phyloP scores from a whole-genome alignment of 805 yeast species.

The Wickerhamiella lipophila region DNA sequence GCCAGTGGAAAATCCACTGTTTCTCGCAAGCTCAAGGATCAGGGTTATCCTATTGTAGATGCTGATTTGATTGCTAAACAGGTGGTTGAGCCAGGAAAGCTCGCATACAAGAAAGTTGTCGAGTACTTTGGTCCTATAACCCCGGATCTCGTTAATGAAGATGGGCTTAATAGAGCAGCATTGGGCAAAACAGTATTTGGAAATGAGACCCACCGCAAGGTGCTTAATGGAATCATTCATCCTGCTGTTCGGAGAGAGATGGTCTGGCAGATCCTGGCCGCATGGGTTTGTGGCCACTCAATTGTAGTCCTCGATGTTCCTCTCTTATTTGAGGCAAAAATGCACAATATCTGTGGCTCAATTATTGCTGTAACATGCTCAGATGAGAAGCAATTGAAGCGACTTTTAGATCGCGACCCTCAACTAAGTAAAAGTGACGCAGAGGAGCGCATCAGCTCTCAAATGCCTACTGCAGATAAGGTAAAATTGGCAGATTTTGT shows the following conservation, averaged over 20 bases:
- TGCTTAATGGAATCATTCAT: conserved; percentile 67
- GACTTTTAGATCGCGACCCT: conserved; percentile 57
- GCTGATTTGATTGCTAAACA: conserved; percentile 84
- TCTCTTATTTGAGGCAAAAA: conserved; percentile 64
- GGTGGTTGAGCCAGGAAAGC: conserved; percentile 68
- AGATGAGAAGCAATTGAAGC: conserved; percentile 42
- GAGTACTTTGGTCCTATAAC: conserved; percentile 43
- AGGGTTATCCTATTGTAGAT: conserved; percentile 53
- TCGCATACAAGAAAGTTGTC: conserved; percentile 57
- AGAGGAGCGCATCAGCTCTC: conserved; percentile 56
- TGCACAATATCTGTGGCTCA: conserved; percentile 58
- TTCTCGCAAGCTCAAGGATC: conserved; percentile 42
- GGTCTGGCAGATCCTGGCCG: conserved; percentile 38
- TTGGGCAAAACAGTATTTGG: conserved; percentile 73
- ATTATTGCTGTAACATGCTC: conserved; percentile 57
- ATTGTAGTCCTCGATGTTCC: conserved; percentile 83
- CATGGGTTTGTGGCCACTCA: conserved; percentile 45
- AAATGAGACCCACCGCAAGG: conserved; percentile 42
- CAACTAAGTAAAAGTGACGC: conserved; percentile 57
- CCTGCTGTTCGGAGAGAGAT: conserved; percentile 72
- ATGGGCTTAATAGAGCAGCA: conserved; percentile 55
- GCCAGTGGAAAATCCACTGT: conserved; percentile 96
- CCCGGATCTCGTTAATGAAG: conserved; percentile 35
- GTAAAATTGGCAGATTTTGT: conserved; percentile 49
- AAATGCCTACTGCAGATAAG: conserved; percentile 54